Base-by-base conservation (phyloP, 2,329 filamentous ascomycete species). In the Penicillium olsonii region DNA sequence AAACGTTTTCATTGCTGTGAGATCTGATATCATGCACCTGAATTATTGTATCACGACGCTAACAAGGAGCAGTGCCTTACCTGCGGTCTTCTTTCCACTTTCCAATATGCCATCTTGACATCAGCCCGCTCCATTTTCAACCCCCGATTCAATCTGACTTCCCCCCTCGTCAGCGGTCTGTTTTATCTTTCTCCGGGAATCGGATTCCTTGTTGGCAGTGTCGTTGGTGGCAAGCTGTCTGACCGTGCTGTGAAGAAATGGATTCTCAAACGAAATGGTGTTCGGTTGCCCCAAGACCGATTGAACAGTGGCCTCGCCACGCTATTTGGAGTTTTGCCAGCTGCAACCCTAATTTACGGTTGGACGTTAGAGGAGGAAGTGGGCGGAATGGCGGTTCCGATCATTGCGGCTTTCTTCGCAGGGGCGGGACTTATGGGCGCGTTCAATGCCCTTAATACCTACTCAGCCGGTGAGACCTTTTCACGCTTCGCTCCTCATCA, bases 391-490 rank as follows among this genome's bases (percentile, higher is more conserved):
- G 73, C 78, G 3, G 59, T 75, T 8, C 87, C 87, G 0, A 85
- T 90, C 12, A 79, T 90, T 7, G 81, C 82, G 64, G 84, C 90
- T 70, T 91, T 91, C 64, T 59, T 85, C 12, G 86, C 90, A 50
- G 87, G 87, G 2, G 76, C 89, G 1, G 86, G 84, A 0, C 83
- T 91, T 64, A 74, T 90, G 37, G 87, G 88, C 57, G 86, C 84
- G 55, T 91, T 90, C 63, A 87, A 87, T 4, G 82, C 80, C 19
- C 68, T 92, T 57, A 91, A 92, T 67, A 88, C 87, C 0, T 92
- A 94, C 58, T 57, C 61, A 9, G 67, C 68, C 47, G 68, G 68
- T 68, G 38, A 42, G 56, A 57, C 9, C 2, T 17, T 1, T 18
- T n/a, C 5, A n/a, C n/a, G 12, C 5, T 2, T 31, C n/a, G 2